Evolutionary conservation across 371 early-diverging fungal genomes (phyloP).

Genomic region (Mucor sp.): DNA sequence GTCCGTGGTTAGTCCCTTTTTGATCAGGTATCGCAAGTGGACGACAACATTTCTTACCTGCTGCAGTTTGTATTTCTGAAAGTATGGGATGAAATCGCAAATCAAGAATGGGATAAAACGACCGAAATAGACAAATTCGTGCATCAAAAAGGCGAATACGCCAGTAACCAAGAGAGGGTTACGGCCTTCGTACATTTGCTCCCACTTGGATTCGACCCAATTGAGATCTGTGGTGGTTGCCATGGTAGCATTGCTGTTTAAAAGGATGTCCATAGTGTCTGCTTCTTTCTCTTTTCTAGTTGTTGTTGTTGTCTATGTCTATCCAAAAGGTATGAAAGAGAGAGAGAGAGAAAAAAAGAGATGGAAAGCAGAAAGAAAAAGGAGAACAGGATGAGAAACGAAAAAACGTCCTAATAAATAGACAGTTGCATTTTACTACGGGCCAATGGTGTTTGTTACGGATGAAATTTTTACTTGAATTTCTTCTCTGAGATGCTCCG

Average conservation of each 20-base stretch:
- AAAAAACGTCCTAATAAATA: neutral
- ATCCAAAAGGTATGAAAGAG: neutral
- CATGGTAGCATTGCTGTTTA: slow-evolving; percentile 4
- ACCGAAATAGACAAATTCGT: slow-evolving; percentile 81
- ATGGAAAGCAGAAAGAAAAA: neutral
- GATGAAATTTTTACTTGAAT: neutral
- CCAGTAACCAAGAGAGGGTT: slow-evolving; percentile 73
- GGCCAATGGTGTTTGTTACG: neutral
- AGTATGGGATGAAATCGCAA: slow-evolving; percentile 71
- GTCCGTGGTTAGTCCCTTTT: too few relatives aligned
- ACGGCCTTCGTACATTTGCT: slow-evolving; percentile 69
- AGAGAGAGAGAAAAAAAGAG: neutral
- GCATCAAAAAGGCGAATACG: slow-evolving; percentile 68
- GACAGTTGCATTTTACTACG: neutral
- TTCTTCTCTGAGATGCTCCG: neutral
- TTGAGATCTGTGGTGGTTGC: slow-evolving; percentile 11
- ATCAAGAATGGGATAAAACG: slow-evolving; percentile 77
- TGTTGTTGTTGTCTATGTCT: neutral
- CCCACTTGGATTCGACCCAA: slow-evolving; percentile 52
- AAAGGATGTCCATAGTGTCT: slow-evolving; percentile 12
- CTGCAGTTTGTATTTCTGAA: slow-evolving; percentile 88
- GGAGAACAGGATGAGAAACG: neutral
- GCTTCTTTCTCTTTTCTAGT: neutral
- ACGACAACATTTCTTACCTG: slow-evolving; percentile 40
- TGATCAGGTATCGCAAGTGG: too few relatives aligned